Evolutionary conservation across 2,329 filamentous ascomycete genomes (phyloP), one percentile per base, ranked within the genome.

Genomic region (Chrysosphaeria jannelii): DNA sequence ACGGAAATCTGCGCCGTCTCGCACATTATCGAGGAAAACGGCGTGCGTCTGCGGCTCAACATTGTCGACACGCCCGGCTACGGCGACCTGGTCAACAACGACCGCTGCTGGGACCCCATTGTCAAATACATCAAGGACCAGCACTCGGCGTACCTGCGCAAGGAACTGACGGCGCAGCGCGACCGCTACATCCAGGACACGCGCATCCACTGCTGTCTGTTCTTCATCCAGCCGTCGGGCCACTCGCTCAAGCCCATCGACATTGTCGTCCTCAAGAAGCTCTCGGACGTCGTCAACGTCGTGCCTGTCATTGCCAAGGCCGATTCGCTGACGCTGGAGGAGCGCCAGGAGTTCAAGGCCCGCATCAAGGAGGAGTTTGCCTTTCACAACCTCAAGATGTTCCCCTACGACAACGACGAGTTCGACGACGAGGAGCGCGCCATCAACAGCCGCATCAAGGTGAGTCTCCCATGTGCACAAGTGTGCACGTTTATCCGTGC

Each of bases 81-180:
- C 41, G 85, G 85, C 42, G 85, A 97, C 41, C 65, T 91, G 43
- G 85, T 97, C 50, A 97, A 97, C 64, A 97, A 97, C 50, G 85
- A 97, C 54, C 72, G 85, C 60, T 97, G 85, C 67, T 97, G 85
- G 85, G 85, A 97, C 44, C 85, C 85, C 32, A 97, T 97, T 46
- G 81, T 97, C 59, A 97, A 97, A 59, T 97, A 97, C 53, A 97
- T 97, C 62, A 97, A 97, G 62, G 85, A 97, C 51, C 85, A 97
- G 57, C 85, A 97, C 59, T 91, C 78, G 25, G 81, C 85, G 39
- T 97, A 93, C 55, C 66, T 97, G 37, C 75, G 85, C 50, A 97
- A 97, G 62, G 85, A 97, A 51, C 76, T 97, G 41, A 93, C 85
- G 26, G 85, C 85, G 36, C 85, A 97, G 59, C 75, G 85, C 51